Base-by-base conservation (phyloP, 805 yeast species). In the Naumovozyma baii region DNA sequence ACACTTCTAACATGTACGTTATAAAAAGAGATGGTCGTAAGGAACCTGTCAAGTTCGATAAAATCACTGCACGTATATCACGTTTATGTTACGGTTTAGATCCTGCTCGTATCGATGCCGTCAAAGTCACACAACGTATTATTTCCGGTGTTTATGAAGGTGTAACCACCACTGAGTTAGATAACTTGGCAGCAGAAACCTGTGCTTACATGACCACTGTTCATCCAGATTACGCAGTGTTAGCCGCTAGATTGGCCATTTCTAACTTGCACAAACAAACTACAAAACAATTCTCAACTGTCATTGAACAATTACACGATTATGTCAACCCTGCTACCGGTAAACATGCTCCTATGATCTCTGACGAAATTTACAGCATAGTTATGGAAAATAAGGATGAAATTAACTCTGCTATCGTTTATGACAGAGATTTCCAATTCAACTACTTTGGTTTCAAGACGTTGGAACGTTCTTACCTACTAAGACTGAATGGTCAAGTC, bases 181-280 rank as follows among this genome's bases (percentile, higher is more conserved):
- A 79, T 51, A 78, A 79, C 54, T 63, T 81, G 38, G 88, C 97
- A 36, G 96, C 97, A 33, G 98, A 92, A 66, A 87, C 96, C 29
- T 94, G 96, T 42, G 97, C 97, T 33, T 83, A 82, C 59, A 85
- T 92, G 96, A 87, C 96, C 43, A 90, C 97, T 10, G 76, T 84
- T 46, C 97, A 90, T 63, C 97, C 97, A n/a, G 97, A 92, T 66
- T 88, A 90, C 55, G 96, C 96, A 19, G 78, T 80, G 33, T 72
- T 87, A 52, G 96, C 96, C 39, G 96, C 97, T 28, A 80, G 98
- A 68, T 82, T 90, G 45, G 96, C 97, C 16, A 80, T 92, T 40
- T 84, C 96, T 32, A 86, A 86, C 62, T 72, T 92, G 58, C 96
- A 90, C 69, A 88, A 88, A 66, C 95, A 87, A 67, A 88, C 96